Base-by-base conservation (phyloP, 768 basidiomycete species). In the Boletus rubroflammeus region DNA sequence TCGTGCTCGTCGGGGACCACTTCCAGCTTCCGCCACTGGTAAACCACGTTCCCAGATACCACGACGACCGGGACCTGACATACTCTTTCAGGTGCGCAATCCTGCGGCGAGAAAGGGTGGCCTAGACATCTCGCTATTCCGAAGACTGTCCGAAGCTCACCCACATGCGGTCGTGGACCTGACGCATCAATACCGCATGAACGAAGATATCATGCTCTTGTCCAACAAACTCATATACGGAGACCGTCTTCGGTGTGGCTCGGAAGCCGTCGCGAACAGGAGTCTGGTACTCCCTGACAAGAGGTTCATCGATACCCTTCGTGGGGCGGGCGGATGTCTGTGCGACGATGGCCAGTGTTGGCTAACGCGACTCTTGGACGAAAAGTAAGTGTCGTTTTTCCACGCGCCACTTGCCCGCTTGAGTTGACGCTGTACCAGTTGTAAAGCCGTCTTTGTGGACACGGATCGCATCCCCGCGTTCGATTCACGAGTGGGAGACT, bases 21-120 rank as follows among this genome's bases (percentile, higher is more conserved):
- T 93, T 88, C 74, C 97, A 99, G 64, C 83, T 99, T 2, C 96
- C 96, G 10, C 97, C 97, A 0, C 79, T 98, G 38, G 96, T 96
- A 61, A 53, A 80, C 61, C 2, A 3, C 14, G 2, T 39, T 21
- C 31, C 50, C 26, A 17, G 36, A 39, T 31, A 39, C 1, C 19
- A 40, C 23, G 34, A 45, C 19, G 21, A 23, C 17, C 4, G 1
- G 17, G 7, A 43, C 26, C 44, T 53, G 47, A 49, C 36, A 47
- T 26, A 10, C 21, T 32, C 14, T 47, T 51, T n/a, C 50, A 95
- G 93, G 92, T 97, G 29, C 86, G 88, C 47, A 93, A 89, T 64
- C 76, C 72, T 1, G 79, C 78, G 13, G 96, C 97, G 0, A 84
- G 88, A 25, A 82, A 83, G 64, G 90, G 86, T 3, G 97, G 97